phyloP scores from a whole-genome alignment of 192 early-diverging fungal species.

The Backusella morwellensis region DNA sequence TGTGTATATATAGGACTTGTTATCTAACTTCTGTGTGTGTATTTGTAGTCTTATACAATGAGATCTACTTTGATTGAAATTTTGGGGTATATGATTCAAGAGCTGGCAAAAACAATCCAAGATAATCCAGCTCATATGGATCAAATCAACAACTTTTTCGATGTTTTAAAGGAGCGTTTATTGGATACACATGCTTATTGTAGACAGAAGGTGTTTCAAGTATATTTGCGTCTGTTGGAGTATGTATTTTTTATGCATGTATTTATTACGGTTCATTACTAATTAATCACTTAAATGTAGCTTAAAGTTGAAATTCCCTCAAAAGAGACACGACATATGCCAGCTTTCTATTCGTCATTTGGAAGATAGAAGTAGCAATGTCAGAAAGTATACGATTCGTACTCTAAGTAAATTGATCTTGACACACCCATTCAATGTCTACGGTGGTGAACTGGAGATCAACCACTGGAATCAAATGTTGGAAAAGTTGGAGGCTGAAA shows the following conservation, averaged over 20 bases:
- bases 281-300: conserved; percentile 7
- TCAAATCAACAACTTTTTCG: conserved; percentile 85
- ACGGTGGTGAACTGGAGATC: conserved; percentile 77
- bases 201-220: conserved; percentile 86
- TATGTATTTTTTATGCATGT: conserved; percentile 32
- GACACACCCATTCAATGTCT: conserved; percentile 87
- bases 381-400: conserved; percentile 90
- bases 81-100: conserved; percentile 80
- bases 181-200: conserved; percentile 86
- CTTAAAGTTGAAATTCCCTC: conserved; percentile 66
- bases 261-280: neutral
- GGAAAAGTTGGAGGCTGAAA: conserved; percentile 61
- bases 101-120: conserved; percentile 65
- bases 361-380: conserved; percentile 87
- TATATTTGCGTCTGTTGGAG: conserved; percentile 77
- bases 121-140: conserved; percentile 65
- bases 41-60: conserved; percentile 71
- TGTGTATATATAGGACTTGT: too few relatives aligned
- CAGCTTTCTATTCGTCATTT: conserved; percentile 73
- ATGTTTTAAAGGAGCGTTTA: conserved; percentile 89
- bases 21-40: neutral
- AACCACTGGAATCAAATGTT: conserved; percentile 68
- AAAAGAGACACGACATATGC: conserved; percentile 68
- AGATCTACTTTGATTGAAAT: conserved; percentile 87
- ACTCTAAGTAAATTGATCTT: conserved; percentile 76